Base-by-base conservation (phyloP, 768 basidiomycete species). In the Calocera viscosa region DNA sequence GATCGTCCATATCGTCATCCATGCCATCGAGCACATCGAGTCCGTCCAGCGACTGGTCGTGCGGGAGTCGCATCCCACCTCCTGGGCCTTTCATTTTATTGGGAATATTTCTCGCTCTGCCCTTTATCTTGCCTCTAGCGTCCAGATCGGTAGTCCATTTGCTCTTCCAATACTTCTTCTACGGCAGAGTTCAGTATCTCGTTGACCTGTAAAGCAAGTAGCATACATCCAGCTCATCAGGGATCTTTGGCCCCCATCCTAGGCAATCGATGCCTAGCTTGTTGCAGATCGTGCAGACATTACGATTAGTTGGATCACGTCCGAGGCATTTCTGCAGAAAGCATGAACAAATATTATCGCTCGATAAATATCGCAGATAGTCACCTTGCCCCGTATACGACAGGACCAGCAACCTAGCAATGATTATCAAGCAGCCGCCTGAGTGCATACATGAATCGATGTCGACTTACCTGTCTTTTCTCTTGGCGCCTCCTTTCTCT, bases 231-330 rank as follows among this genome's bases (percentile, higher is more conserved):
- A 39, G 63, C 40, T 63, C 60, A 28, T 67, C 70, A 22, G 90
- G 90, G 64, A 90, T 83, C 73, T 83, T 87, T 8, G 86, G 79
- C 1, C 90, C 90, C 90, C 90, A 92, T 14, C 90, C 90, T 3
- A 92, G 80, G 76, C 90, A 92, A 65, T 87, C 81, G 72, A 92
- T 89, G 63, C 86, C 86, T 38, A 92, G 80, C 64, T 90, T 87
- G 68, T 83, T 82, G 74, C 90, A 92, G 11, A 60, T 60, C 11
- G 53, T 60, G 26, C 53, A 60, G 2, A 60, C 53, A 60, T 60
- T 60, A 19, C 53, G 53, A 22, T 60, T 60, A 32, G 24, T 19
- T 5, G 30, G 53, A 30, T 60, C 53, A 26, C 53, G 53, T 5
- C 53, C 53, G 14, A 28, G 53, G 53, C 53, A 60, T 32, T 60